Evolutionary conservation across 306 rosid species (phyloP).

Genomic region (Alnus glutinosa): DNA sequence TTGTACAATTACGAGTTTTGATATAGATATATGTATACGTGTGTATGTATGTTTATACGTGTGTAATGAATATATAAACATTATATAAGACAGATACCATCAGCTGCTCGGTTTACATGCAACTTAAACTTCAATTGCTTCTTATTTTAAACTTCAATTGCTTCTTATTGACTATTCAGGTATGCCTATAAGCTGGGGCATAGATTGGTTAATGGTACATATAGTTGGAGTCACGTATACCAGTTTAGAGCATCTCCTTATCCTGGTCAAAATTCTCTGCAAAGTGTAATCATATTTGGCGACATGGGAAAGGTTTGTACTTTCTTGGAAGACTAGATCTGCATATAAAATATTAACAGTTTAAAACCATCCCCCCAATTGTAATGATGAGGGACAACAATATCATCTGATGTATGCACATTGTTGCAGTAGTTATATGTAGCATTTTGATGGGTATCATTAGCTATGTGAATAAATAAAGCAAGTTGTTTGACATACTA

Average conservation of each 20-base stretch:
- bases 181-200: constrained; percentile 81
- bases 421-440: neutral
- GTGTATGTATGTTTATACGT: no score
- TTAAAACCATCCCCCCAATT: neutral
- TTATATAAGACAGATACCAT: neutral
- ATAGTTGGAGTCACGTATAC: constrained; percentile 66
- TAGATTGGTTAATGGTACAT: constrained; percentile 56
- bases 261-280: constrained; percentile 92
- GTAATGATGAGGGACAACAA: neutral
- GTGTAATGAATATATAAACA: no score
- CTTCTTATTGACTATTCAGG: constrained; percentile 39
- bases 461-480: neutral
- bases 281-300: constrained; percentile 81
- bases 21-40: no score
- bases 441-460: neutral
- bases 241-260: constrained; percentile 84
- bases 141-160: constrained; percentile 1
- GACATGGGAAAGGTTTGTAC: constrained; percentile 93
- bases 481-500: neutral
- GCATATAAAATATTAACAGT: neutral
- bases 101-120: neutral
- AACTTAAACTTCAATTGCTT: neutral
- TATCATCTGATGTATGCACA: neutral
- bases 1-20: no score
- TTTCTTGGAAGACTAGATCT: neutral